Conservation (phyloP, 129 eudicot species). For the Flaveria ramosissima region DNA sequence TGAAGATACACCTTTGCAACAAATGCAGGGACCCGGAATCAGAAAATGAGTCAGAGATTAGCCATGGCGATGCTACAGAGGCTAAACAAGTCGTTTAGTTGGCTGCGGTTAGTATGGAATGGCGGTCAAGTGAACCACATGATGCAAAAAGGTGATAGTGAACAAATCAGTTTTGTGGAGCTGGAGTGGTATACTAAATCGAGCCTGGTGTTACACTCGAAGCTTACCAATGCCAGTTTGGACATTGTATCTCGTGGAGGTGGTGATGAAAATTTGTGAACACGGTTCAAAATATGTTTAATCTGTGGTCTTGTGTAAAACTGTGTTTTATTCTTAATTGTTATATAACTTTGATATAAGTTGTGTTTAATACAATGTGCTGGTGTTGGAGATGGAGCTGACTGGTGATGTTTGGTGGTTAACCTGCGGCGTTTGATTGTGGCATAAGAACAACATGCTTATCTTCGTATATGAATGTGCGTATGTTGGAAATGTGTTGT, state of each 20-base stretch:
- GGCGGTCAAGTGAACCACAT: constrained; percentile 2
- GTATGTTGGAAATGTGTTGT: no score
- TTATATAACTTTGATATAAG: not conserved
- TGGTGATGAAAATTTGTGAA: not conserved
- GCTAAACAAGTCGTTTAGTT: constrained; percentile 24
- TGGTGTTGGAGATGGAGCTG: not conserved
- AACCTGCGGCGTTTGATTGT: no score
- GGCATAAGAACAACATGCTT: no score
- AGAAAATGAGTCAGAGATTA: constrained; percentile 17
- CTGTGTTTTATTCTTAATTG: not conserved
- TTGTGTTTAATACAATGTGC: not conserved
- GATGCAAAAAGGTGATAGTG: constrained; percentile 10
- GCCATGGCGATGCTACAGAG: constrained; percentile 19
- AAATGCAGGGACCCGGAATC: constrained; percentile 28
- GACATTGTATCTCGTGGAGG: constrained; percentile 1
- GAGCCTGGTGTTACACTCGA: constrained; percentile 3
- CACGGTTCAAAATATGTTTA: constrained; percentile 2
- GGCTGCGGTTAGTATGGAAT: constrained; percentile 2
- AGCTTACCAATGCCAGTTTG: not conserved
- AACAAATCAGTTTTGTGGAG: constrained; percentile 20
- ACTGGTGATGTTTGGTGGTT: no score
- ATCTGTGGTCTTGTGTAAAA: constrained; percentile 7
- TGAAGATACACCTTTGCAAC: not conserved
- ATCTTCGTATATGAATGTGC: no score
- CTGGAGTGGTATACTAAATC: not conserved